phyloP scores from a whole-genome alignment of 2,329 filamentous ascomycete species.

The Aspergillus novoparasiticus region DNA sequence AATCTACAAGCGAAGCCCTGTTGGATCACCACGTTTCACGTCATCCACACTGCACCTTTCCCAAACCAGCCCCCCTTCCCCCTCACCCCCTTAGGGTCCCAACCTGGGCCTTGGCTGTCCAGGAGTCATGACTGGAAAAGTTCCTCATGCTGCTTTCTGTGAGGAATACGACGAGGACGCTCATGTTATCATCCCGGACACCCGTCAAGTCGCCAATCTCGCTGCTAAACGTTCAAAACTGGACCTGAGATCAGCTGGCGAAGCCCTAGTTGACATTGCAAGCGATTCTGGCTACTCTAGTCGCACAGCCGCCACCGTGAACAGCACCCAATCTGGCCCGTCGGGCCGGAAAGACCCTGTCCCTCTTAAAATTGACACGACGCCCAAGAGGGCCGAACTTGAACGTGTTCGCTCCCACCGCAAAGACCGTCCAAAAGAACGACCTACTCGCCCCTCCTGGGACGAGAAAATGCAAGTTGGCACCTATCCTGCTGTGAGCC shows the following conservation, averaged over 20 bases:
- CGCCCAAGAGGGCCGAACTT: constrained; percentile 33
- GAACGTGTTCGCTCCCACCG: constrained; percentile 32
- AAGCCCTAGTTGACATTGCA: constrained; percentile 49
- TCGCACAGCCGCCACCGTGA: constrained; percentile 56
- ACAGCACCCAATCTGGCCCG: constrained; percentile 55
- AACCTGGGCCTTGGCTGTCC: constrained; percentile 30
- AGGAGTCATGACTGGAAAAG: constrained; percentile 43
- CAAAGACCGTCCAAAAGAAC: constrained; percentile 37
- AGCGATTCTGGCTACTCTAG: constrained; percentile 67
- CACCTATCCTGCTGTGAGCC: constrained; percentile 32
- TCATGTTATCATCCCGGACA: constrained; percentile 47
- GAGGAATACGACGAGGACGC: constrained; percentile 53
- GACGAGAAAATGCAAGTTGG: constrained; percentile 41
- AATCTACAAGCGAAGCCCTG: constrained; percentile 25
- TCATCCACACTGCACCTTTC: constrained; percentile 26
- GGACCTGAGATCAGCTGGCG: constrained; percentile 38
- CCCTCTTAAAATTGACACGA: constrained; percentile 41
- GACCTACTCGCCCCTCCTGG: constrained; percentile 28
- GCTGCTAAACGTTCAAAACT: constrained; percentile 52
- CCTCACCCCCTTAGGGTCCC: constrained; percentile 24
- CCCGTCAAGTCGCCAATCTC: constrained; percentile 54
- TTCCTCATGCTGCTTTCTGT: constrained; percentile 46
- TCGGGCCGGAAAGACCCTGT: constrained; percentile 42
- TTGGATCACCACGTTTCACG: constrained; percentile 32
- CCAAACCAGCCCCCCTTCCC: constrained; percentile 25